These are phyloP conservation scores for Fusarium musae DNA, from an alignment of 2,329 filamentous ascomycete genomes.

Conservation along the genomic window DNA sequence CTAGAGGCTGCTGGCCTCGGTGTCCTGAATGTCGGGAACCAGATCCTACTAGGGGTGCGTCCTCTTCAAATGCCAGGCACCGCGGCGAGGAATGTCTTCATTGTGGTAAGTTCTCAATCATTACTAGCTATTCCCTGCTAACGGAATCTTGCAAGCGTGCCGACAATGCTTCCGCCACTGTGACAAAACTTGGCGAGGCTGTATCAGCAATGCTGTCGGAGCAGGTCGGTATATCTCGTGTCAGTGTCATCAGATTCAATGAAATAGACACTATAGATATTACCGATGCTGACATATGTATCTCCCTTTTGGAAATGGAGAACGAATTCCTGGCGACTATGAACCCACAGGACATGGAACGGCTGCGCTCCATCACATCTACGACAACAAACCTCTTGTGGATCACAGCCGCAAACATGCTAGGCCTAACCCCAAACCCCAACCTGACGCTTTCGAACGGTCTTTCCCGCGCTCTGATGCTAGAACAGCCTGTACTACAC, in stretches of 20 bases:
- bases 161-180: neutral
- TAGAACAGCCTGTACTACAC: neutral
- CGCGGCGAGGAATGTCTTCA: neutral
- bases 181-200: neutral
- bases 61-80: neutral
- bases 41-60: neutral
- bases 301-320: neutral
- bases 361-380: neutral
- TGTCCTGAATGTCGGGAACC: neutral
- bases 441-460: neutral
- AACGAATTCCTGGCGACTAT: neutral
- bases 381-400: neutral
- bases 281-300: neutral
- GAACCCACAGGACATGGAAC: neutral
- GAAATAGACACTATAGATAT: neutral
- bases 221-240: neutral
- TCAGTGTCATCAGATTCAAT: neutral
- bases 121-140: too few species aligned
- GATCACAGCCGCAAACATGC: neutral
- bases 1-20: accelerated
- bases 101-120: neutral
- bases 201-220: neutral
- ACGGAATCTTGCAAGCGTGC: neutral
- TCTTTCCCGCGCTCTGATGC: neutral
- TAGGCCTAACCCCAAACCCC: neutral